phyloP scores from a whole-genome alignment of 192 early-diverging fungal species.

The Coemansia sp. region DNA sequence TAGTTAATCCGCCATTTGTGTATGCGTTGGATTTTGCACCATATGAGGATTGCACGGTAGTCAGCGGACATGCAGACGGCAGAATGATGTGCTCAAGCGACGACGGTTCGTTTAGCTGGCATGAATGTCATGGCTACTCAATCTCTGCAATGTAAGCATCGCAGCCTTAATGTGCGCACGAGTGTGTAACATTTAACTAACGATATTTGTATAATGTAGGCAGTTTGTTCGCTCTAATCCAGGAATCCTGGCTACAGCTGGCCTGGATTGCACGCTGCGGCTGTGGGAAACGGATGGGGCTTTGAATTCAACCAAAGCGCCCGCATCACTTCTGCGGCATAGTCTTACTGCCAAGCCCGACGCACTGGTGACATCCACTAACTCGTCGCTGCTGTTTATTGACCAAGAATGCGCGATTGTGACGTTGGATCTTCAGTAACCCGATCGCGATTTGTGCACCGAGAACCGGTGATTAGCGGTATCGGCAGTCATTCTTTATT shows the following conservation, averaged over 20 bases:
- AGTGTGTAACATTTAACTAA: neutral
- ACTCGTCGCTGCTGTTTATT: constrained; percentile 15
- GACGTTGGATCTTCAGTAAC: neutral
- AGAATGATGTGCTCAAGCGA: constrained; percentile 30
- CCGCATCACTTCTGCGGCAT: neutral
- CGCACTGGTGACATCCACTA: constrained; percentile 19
- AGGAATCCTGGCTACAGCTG: constrained; percentile 35
- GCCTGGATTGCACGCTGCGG: constrained; percentile 31
- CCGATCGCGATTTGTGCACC: neutral
- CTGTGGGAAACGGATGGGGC: constrained; percentile 38
- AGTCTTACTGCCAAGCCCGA: constrained; percentile 27
- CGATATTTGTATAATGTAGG: constrained; percentile 11
- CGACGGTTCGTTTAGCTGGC: constrained; percentile 15
- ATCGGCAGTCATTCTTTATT: neutral
- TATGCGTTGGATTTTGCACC: constrained; percentile 44
- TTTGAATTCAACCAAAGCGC: neutral
- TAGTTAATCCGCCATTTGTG: constrained; percentile 47
- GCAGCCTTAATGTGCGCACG: neutral
- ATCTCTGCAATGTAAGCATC: constrained; percentile 39
- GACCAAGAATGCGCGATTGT: constrained; percentile 28
- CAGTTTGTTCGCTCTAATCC: constrained; percentile 35
- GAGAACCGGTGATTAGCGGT: neutral
- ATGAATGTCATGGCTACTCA: constrained; percentile 37
- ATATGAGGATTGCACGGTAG: constrained; percentile 14
- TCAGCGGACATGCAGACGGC: constrained; percentile 50